These are phyloP conservation scores for Exsudoporus floridanus DNA, from an alignment of 1,284 basidiomycete species.

Conservation along the genomic window DNA sequence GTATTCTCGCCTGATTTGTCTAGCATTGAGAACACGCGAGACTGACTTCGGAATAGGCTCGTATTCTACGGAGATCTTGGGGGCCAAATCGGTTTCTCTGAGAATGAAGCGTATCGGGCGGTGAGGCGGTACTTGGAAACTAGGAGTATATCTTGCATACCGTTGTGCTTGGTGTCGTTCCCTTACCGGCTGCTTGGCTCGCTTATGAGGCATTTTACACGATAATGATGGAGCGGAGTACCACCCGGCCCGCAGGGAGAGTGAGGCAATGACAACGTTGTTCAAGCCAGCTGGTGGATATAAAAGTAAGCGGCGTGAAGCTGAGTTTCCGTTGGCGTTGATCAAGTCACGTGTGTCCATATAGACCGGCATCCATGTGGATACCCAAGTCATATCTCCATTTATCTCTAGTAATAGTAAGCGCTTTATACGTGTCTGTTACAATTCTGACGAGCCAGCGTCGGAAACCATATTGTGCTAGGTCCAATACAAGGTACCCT, in stretches of 20 bases:
- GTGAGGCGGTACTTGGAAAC: not conserved
- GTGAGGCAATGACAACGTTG: conserved; percentile 18
- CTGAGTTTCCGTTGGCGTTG: not conserved
- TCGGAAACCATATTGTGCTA: conserved; percentile 9
- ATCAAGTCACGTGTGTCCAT: conserved; percentile 19
- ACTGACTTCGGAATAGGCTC: conserved; percentile 70
- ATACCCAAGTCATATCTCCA: conserved; percentile 5
- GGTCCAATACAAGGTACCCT: conserved; percentile 40
- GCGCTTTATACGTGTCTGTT: not conserved
- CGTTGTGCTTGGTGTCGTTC: conserved; percentile 41
- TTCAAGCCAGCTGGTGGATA: not conserved
- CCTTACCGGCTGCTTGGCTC: conserved; percentile 51
- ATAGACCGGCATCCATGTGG: not conserved
- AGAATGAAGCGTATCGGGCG: conserved; percentile 1
- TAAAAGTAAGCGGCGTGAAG: not conserved
- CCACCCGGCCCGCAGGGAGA: not conserved
- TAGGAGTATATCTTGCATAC: conserved; percentile 31
- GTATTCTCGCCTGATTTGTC: conserved; percentile 53
- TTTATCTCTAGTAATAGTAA: not conserved
- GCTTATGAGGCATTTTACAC: conserved; percentile 62
- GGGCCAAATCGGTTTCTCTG: conserved; percentile 53
- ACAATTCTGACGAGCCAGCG: conserved; percentile 13
- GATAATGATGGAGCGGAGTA: conserved; percentile 18
- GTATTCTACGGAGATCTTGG: conserved; percentile 40
- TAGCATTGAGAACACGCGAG: conserved; percentile 61